These are phyloP conservation scores for Berberis vulgaris DNA, from an alignment of 164 flowering plant genomes.

Conservation along the genomic window DNA sequence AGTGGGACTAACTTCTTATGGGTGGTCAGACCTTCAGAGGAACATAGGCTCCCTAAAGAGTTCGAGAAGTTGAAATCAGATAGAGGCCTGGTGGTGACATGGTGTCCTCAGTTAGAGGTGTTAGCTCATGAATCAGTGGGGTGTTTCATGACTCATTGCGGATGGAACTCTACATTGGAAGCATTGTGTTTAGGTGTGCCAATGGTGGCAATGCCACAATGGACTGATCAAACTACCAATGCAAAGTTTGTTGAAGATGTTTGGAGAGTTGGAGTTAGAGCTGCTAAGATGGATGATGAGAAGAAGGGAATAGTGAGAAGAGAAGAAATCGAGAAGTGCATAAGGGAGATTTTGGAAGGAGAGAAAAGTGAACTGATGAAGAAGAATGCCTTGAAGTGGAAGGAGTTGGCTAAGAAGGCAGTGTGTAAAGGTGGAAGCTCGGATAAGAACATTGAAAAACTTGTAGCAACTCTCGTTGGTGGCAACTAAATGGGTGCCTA, in stretches of 20 bases:
- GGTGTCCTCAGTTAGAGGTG: constrained; percentile 29
- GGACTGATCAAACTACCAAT: constrained; percentile 28
- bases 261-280: constrained; percentile 25
- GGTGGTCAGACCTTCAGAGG: constrained; percentile 18
- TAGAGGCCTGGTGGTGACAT: constrained; percentile 19
- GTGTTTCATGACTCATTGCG: constrained; percentile 27
- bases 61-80: constrained; percentile 10
- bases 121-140: constrained; percentile 16
- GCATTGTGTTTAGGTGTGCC: constrained; percentile 31
- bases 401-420: constrained; percentile 21
- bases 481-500: too few relatives aligned
- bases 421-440: constrained; percentile 28
- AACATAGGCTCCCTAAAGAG: constrained; percentile 8
- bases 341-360: constrained; percentile 26
- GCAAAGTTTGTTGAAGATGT: constrained; percentile 26
- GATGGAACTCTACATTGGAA: constrained; percentile 31
- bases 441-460: constrained; percentile 17
- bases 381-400: constrained; percentile 20
- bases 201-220: constrained; percentile 25
- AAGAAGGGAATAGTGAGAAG: constrained; percentile 15
- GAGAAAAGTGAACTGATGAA: constrained; percentile 10
- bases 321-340: constrained; percentile 20
- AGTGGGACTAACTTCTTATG: constrained; percentile 14
- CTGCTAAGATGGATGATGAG: constrained; percentile 4
- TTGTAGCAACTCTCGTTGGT: constrained; percentile 4